Evolutionary conservation across 331 rosid species (phyloP).

Genomic region (Quercus phellos): DNA sequence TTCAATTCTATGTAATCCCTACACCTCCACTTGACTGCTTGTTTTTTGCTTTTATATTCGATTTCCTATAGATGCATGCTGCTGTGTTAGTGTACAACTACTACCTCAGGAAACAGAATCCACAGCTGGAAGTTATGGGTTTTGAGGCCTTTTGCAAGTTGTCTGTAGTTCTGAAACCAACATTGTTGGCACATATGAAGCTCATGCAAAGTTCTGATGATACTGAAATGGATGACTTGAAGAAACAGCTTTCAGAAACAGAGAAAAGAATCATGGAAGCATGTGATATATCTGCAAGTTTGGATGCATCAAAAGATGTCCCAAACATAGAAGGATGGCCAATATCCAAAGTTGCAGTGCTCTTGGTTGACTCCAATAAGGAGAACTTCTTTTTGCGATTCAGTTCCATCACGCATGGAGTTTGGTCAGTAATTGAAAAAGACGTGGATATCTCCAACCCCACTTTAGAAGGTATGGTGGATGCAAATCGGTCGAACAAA

Average conservation of each 20-base stretch:
- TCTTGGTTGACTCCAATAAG: constrained; percentile 55
- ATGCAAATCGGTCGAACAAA: constrained; percentile 26
- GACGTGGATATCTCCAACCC: constrained; percentile 31
- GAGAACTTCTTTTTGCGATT: constrained; percentile 57
- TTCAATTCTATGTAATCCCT: not conserved
- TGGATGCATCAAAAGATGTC: constrained; percentile 54
- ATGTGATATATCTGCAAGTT: constrained; percentile 49
- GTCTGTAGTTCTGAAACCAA: constrained; percentile 54
- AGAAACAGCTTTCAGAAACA: constrained; percentile 56
- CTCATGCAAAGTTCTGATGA: constrained; percentile 52
- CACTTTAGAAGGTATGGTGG: constrained; percentile 34
- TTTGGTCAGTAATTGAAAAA: constrained; percentile 75
- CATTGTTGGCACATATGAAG: constrained; percentile 52
- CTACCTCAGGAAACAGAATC: constrained; percentile 60
- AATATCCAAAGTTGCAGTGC: constrained; percentile 65
- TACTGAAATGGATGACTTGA: constrained; percentile 45
- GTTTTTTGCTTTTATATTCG: constrained; percentile 17
- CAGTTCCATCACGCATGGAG: constrained; percentile 53
- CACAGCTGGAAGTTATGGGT: constrained; percentile 47
- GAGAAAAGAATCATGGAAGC: constrained; percentile 70
- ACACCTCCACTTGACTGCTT: constrained; percentile 15
- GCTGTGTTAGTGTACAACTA: constrained; percentile 73
- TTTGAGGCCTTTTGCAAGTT: constrained; percentile 69
- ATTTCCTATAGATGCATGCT: constrained; percentile 60
- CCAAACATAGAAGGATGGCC: constrained; percentile 74